phyloP scores from a whole-genome alignment of 352 stramenopile species.

The Globisporangium spiculum region DNA sequence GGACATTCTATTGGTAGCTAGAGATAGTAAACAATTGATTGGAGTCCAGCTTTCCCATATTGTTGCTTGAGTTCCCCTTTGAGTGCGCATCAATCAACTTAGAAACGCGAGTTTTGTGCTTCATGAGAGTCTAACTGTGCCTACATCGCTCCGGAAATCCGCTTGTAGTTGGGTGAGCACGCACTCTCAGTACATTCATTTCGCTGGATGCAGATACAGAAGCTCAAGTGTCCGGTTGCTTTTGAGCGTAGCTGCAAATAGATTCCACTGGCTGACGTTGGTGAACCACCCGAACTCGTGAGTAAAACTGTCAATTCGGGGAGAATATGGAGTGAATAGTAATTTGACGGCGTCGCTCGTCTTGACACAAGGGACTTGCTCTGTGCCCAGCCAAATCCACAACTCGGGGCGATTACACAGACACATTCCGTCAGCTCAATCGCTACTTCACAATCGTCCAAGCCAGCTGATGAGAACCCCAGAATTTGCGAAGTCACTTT shows the following conservation, averaged over 20 bases:
- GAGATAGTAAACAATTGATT: no score
- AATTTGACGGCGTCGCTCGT: no score
- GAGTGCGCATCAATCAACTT: slow-evolving; percentile 21
- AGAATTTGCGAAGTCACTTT: no score
- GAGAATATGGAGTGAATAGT: slow-evolving; percentile 1
- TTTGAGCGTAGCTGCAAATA: background rate
- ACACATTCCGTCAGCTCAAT: no score
- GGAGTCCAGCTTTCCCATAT: background rate
- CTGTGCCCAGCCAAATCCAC: no score
- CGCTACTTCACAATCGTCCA: no score
- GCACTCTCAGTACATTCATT: background rate
- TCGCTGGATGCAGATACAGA: slow-evolving; percentile 7
- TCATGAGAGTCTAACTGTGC: slow-evolving; percentile 14
- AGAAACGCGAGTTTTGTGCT: slow-evolving; percentile 26
- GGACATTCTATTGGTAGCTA: background rate
- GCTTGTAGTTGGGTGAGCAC: slow-evolving; percentile 9
- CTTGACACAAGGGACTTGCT: no score
- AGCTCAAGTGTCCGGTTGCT: background rate
- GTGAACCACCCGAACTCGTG: background rate
- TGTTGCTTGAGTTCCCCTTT: background rate
- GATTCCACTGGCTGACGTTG: background rate
- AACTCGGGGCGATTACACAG: no score
- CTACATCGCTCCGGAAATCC: slow-evolving; percentile 6
- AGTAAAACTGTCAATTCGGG: slow-evolving; percentile 21
- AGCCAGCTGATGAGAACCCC: no score